Percentiles rank a stretch among this genome's conserved stretches.
These are phyloP conservation scores for Betula pendula DNA, from an alignment of 306 rosid species.

Conservation along the genomic window DNA sequence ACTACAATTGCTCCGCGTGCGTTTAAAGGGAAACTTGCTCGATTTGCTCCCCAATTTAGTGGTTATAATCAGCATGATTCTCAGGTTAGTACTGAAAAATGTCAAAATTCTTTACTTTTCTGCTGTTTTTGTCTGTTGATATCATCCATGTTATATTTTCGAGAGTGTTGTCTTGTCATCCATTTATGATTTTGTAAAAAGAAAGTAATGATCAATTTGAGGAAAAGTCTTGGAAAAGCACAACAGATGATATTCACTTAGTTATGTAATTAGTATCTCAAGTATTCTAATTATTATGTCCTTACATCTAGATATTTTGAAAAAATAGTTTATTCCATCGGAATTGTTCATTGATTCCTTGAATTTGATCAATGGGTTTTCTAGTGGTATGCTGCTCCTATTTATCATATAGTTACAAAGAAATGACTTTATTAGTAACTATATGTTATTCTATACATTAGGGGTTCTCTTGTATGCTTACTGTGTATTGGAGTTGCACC, in stretches of 20 bases:
- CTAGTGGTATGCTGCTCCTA: not conserved
- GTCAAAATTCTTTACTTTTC: conserved; percentile 16
- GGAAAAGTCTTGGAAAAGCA: not conserved
- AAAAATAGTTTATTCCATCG: not conserved
- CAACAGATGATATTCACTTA: not conserved
- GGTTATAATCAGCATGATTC: conserved; percentile 99
- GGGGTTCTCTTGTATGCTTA: too few relatives aligned
- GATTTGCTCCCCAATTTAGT: conserved; percentile 99
- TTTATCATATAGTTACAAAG: not conserved
- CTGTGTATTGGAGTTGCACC: too few relatives aligned
- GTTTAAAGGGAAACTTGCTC: conserved; percentile 90
- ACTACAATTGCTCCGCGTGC: conserved; percentile 81
- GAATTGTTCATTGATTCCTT: not conserved
- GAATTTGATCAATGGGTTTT: not conserved
- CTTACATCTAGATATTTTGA: not conserved
- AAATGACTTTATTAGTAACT: not conserved
- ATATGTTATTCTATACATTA: not conserved
- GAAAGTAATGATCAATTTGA: not conserved
- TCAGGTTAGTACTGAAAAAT: conserved; percentile 63
- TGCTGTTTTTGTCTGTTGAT: conserved; percentile 17
- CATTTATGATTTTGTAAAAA: not conserved
- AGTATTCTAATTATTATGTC: too few relatives aligned
- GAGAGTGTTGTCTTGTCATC: conserved; percentile 7
- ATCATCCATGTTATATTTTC: not conserved
- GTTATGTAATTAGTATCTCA: not conserved